Conservation (phyloP, 2,329 filamentous ascomycete genomes). For the Diaporthe australafricana region DNA sequence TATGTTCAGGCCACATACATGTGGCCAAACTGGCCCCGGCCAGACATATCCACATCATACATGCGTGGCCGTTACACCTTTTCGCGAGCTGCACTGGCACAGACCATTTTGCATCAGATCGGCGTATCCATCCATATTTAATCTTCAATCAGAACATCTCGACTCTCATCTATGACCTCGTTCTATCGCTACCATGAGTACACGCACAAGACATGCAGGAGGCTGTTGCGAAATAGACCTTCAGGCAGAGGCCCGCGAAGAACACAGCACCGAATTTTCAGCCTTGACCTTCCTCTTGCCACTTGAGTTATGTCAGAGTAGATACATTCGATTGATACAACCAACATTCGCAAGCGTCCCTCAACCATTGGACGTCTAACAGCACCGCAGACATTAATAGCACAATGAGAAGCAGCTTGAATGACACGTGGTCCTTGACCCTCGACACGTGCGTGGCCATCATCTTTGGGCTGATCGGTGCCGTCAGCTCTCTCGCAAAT, state of each 20-base stretch:
- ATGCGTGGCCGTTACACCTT: no score
- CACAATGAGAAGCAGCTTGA: background rate
- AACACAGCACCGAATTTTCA: background rate
- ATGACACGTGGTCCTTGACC: background rate
- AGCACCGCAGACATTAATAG: background rate
- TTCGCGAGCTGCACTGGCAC: no score
- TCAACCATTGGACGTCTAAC: background rate
- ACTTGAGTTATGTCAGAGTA: background rate
- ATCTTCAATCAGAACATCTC: no score
- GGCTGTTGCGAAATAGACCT: background rate
- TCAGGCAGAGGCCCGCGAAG: background rate
- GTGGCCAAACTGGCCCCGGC: no score
- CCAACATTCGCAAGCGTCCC: background rate
- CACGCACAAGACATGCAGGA: background rate
- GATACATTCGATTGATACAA: background rate
- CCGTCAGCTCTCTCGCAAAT: background rate
- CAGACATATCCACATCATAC: no score
- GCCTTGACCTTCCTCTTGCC: background rate
- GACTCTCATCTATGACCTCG: background rate
- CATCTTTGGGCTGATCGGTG: background rate
- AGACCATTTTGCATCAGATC: no score
- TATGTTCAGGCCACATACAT: no score
- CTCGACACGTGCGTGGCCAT: background rate
- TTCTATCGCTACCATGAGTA: background rate
- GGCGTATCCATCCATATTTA: no score